A percentile compares a stretch with the other conserved stretches of the same genome.
Evolutionary conservation across 805 yeast genomes (phyloP).

Genomic region (Monosporozyma unispora): DNA sequence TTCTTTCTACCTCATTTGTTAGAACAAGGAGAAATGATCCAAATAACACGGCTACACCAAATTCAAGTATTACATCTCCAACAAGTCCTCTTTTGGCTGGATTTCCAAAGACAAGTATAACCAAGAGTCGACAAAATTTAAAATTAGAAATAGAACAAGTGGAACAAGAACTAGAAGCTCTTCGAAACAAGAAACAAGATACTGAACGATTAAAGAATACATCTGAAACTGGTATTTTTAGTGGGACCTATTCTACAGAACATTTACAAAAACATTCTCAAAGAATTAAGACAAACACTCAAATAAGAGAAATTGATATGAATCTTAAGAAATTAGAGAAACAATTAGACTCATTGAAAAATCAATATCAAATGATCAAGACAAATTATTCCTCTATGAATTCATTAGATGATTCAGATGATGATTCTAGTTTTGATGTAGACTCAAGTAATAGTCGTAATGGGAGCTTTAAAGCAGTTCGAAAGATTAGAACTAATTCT

Average conservation of each 20-base stretch:
- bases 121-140: slow-evolving; percentile 14
- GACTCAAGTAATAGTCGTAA: background rate
- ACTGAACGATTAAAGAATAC: slow-evolving; percentile 21
- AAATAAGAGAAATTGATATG: slow-evolving; percentile 26
- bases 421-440: background rate
- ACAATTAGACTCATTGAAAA: slow-evolving; percentile 18
- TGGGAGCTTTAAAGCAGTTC: background rate
- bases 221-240: slow-evolving; percentile 24
- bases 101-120: slow-evolving; percentile 17
- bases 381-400: slow-evolving; percentile 4
- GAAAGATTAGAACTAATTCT: background rate
- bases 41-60: background rate
- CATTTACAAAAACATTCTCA: slow-evolving; percentile 30
- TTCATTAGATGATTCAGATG: background rate
- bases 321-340: slow-evolving; percentile 23
- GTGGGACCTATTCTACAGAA: slow-evolving; percentile 30
- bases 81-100: slow-evolving; percentile 22
- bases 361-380: slow-evolving; percentile 16
- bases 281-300: slow-evolving; percentile 27
- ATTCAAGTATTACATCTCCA: slow-evolving; percentile 16
- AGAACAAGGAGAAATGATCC: slow-evolving; percentile 22
- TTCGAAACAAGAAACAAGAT: slow-evolving; percentile 19
- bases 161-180: slow-evolving; percentile 16
- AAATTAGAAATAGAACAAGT: slow-evolving; percentile 18
- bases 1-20: slow-evolving; percentile 29